phyloP scores from a whole-genome alignment of 345 rosid genomes.

The Triadica sebifera region DNA sequence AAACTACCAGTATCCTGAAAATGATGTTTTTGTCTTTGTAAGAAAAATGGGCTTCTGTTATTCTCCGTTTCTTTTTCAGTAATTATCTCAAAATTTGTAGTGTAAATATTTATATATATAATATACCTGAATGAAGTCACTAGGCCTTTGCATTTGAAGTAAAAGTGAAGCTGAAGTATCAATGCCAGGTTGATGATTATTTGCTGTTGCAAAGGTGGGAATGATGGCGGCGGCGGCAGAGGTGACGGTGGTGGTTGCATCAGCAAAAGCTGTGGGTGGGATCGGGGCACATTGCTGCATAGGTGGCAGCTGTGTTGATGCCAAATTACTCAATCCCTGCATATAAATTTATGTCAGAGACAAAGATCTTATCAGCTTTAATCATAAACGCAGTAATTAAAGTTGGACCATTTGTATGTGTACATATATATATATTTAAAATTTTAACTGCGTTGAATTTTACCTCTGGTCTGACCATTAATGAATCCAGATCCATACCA shows the following conservation, averaged over 20 bases:
- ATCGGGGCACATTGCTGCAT: slow-evolving; percentile 39
- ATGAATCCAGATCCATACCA: slow-evolving; percentile 48
- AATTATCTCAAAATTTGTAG: not conserved
- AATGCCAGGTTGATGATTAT: slow-evolving; percentile 32
- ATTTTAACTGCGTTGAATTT: not conserved
- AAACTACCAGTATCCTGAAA: slow-evolving; percentile 42
- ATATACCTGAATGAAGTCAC: slow-evolving; percentile 31
- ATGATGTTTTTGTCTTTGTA: slow-evolving; percentile 26
- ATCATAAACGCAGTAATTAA: slow-evolving; percentile 1
- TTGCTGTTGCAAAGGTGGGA: slow-evolving; percentile 11
- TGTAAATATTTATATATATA: not conserved
- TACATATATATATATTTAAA: too few relatives aligned
- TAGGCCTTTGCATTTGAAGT: slow-evolving; percentile 29
- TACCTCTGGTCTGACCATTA: slow-evolving; percentile 56
- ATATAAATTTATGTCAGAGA: slow-evolving; percentile 28
- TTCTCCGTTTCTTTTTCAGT: not conserved
- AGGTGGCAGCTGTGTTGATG: slow-evolving; percentile 22
- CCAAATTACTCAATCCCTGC: slow-evolving; percentile 34
- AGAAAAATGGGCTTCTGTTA: not conserved
- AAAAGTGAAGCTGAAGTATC: slow-evolving; percentile 31
- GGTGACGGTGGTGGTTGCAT: slow-evolving; percentile 32
- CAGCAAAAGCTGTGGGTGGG: slow-evolving; percentile 37
- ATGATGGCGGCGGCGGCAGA: slow-evolving; percentile 13
- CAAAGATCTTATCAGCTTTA: slow-evolving; percentile 36
- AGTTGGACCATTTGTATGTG: too few relatives aligned